These are phyloP conservation scores for Thraustochytrium sp. DNA, from an alignment of 352 stramenopile genomes.

Conservation along the genomic window DNA sequence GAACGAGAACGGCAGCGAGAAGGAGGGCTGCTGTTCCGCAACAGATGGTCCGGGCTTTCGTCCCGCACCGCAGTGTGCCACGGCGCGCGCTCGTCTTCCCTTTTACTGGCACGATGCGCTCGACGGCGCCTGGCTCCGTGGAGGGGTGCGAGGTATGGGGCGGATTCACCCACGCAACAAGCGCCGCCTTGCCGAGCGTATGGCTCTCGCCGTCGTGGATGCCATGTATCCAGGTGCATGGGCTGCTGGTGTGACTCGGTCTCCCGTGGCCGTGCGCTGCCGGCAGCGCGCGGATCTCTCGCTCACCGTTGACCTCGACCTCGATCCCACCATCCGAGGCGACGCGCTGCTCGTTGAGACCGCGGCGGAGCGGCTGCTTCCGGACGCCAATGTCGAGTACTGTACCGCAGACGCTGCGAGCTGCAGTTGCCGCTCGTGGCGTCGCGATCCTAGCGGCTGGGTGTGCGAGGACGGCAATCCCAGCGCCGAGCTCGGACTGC, in stretches of 20 bases:
- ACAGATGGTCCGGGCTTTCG: neutral
- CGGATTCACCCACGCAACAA: conserved; percentile 25
- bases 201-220: neutral
- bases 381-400: neutral
- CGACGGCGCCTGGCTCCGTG: neutral
- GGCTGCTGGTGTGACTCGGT: neutral
- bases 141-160: neutral
- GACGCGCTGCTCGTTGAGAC: neutral
- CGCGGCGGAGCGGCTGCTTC: neutral
- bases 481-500: neutral
- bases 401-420: neutral
- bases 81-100: neutral
- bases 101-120: neutral
- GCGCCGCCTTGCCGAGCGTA: neutral
- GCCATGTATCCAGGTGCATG: neutral
- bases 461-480: neutral
- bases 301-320: neutral
- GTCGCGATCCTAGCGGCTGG: neutral
- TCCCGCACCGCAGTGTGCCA: neutral
- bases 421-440: neutral
- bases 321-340: neutral
- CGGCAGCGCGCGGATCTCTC: neutral
- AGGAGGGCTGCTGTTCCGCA: neutral
- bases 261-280: neutral
- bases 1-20: neutral